Evolutionary conservation across 495 filamentous ascomycete species (phyloP).

Genomic region (Daldinia loculata): DNA sequence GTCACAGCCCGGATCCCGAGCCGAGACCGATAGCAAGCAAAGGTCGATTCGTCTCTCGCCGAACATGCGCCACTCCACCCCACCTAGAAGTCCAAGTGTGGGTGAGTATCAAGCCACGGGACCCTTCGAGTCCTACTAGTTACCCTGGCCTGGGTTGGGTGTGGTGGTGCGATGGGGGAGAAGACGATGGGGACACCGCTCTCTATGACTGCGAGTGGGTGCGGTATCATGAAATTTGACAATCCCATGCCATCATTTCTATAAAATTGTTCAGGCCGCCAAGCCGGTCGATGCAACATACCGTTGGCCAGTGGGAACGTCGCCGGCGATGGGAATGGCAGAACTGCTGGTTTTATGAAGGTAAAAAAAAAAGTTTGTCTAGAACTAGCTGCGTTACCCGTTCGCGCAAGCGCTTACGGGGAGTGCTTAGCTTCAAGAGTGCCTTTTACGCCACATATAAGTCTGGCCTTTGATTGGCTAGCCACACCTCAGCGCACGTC

Average conservation of each 20-base stretch:
- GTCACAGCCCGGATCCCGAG: constrained; percentile 40
- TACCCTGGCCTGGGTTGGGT: constrained; percentile 35
- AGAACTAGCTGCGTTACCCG: too few relatives aligned
- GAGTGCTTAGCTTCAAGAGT: too few relatives aligned
- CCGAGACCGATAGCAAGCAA: constrained; percentile 25
- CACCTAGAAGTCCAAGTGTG: constrained; percentile 8
- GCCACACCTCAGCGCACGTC: too few relatives aligned
- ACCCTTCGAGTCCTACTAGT: constrained; percentile 11
- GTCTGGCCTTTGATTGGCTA: too few relatives aligned
- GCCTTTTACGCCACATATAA: too few relatives aligned
- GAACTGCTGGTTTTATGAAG: background rate
- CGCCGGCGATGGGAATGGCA: constrained; percentile 3
- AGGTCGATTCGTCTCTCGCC: constrained; percentile 33
- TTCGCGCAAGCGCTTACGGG: too few relatives aligned
- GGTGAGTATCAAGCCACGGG: constrained; percentile 40
- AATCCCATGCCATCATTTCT: constrained; percentile 28
- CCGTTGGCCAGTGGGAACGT: constrained; percentile 22
- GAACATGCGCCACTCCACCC: constrained; percentile 36
- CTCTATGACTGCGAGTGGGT: background rate
- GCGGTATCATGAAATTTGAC: constrained; percentile 28
- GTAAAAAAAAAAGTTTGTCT: constrained; percentile 8
- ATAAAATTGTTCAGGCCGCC: constrained; percentile 11
- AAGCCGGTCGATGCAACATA: constrained; percentile 21
- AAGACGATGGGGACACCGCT: background rate
- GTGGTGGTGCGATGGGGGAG: constrained; percentile 12